These are phyloP conservation scores for Vicia villosa DNA, from an alignment of 306 rosid species.

Conservation along the genomic window DNA sequence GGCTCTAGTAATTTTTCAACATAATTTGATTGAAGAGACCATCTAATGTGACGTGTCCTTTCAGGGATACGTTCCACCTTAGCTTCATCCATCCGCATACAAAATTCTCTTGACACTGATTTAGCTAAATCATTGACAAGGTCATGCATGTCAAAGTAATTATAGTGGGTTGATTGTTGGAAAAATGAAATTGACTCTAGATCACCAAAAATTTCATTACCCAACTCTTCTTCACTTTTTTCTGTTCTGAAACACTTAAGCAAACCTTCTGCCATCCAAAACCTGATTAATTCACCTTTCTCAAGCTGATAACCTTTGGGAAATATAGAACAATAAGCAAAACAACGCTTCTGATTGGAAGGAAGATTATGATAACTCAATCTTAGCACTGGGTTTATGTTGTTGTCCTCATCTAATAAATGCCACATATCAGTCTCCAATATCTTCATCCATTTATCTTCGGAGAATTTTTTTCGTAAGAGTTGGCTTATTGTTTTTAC, in stretches of 20 bases:
- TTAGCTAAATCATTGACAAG: slow-evolving; percentile 51
- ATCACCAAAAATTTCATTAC: slow-evolving; percentile 40
- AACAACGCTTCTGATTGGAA: too few species aligned
- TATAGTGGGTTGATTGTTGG: background rate
- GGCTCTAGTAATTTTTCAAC: background rate
- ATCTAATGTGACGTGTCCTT: slow-evolving; percentile 23
- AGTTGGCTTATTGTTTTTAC: slow-evolving; percentile 43
- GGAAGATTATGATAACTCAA: too few species aligned
- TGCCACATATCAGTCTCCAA: slow-evolving; percentile 38
- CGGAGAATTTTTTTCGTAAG: slow-evolving; percentile 26
- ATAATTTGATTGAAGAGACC: rapidly evolving
- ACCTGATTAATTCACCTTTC: background rate
- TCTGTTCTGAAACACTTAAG: background rate
- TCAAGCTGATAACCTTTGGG: background rate
- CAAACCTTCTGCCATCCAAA: slow-evolving; percentile 44
- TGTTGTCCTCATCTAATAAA: background rate
- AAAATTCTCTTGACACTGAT: slow-evolving; percentile 41
- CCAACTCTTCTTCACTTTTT: slow-evolving; percentile 42
- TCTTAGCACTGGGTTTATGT: slow-evolving; percentile 38
- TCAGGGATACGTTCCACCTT: background rate
- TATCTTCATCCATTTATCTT: slow-evolving; percentile 32
- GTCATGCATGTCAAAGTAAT: slow-evolving; percentile 43
- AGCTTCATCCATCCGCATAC: background rate
- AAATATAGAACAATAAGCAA: slow-evolving; percentile 32
- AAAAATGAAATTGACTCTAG: slow-evolving; percentile 51